A percentile compares a stretch with the other conserved stretches of the same genome.
phyloP scores from a whole-genome alignment of 768 basidiomycete species.

The Suillus discolor region DNA sequence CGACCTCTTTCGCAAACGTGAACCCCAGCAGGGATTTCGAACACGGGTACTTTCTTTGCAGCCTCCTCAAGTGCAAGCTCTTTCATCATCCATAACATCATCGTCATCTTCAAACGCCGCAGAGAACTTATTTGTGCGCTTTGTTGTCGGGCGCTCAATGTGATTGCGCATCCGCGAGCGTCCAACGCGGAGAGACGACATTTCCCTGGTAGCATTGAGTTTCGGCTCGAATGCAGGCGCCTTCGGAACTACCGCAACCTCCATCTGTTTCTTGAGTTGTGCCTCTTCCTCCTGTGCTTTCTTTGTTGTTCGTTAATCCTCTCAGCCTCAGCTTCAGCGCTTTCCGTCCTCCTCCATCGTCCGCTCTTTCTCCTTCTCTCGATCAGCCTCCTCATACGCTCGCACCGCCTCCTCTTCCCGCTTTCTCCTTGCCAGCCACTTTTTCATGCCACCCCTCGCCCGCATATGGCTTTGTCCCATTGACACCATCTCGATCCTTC shows the following conservation, averaged over 20 bases:
- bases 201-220: conserved; percentile 20
- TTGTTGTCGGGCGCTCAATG: conserved; percentile 55
- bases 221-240: conserved; percentile 24
- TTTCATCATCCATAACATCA: conserved; percentile 44
- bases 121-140: conserved; percentile 60
- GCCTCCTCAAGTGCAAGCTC: conserved; percentile 54
- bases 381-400: conserved; percentile 2
- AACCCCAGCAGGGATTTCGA: conserved; percentile 65
- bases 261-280: conserved; percentile 15
- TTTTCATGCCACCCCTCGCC: conserved; percentile 81
- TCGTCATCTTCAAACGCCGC: conserved; percentile 59
- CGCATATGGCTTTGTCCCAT: conserved; percentile 74
- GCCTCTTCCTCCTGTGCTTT: conserved; percentile 17
- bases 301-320: conserved; percentile 15
- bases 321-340: conserved; percentile 29
- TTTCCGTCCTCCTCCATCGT: conserved; percentile 38
- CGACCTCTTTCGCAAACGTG: conserved; percentile 64
- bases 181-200: conserved; percentile 68
- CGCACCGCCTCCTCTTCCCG: conserved; percentile 54
- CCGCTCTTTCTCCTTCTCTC: conserved; percentile 35
- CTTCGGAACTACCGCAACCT: conserved; percentile 15
- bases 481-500: conserved; percentile 39
- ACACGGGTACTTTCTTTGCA: conserved; percentile 55
- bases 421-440: conserved; percentile 64
- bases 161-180: conserved; percentile 62